Conservation (phyloP, 495 filamentous ascomycete species). For the Darksidea phi region DNA sequence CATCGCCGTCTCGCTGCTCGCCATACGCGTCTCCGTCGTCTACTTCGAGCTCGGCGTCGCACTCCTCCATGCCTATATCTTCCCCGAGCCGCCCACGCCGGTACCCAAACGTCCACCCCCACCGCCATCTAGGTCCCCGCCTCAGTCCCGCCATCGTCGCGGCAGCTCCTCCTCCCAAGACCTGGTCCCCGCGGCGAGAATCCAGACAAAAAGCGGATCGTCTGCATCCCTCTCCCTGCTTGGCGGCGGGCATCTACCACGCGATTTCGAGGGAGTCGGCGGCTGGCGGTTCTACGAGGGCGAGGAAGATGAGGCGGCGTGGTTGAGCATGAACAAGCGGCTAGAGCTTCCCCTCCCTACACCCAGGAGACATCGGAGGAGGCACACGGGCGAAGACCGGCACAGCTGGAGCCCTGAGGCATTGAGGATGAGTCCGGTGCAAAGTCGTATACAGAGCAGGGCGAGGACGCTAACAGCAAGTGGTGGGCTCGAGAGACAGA, state of each 20-base stretch:
- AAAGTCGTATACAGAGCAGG: constrained; percentile 37
- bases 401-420: constrained; percentile 32
- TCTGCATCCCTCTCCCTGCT: constrained; percentile 32
- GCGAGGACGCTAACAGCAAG: constrained; percentile 32
- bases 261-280: constrained; percentile 85
- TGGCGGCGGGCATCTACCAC: constrained; percentile 44
- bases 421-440: constrained; percentile 35
- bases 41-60: constrained; percentile 67
- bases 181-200: constrained; percentile 7
- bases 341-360: constrained; percentile 59
- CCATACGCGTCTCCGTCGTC: constrained; percentile 63
- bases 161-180: constrained; percentile 31
- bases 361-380: constrained; percentile 27
- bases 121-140: constrained; percentile 28
- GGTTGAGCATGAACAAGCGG: constrained; percentile 72
- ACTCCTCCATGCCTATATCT: constrained; percentile 58
- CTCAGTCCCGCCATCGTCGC: constrained; percentile 24
- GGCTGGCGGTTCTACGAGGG: constrained; percentile 66
- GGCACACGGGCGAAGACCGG: constrained; percentile 32
- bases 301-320: constrained; percentile 60
- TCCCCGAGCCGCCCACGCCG: constrained; percentile 34
- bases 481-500: neutral
- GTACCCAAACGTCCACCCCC: constrained; percentile 16
- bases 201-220: constrained; percentile 34
- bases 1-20: constrained; percentile 63